Evolutionary conservation across 2,329 filamentous ascomycete genomes (phyloP).

Genomic region (Tolypocladium sp.): DNA sequence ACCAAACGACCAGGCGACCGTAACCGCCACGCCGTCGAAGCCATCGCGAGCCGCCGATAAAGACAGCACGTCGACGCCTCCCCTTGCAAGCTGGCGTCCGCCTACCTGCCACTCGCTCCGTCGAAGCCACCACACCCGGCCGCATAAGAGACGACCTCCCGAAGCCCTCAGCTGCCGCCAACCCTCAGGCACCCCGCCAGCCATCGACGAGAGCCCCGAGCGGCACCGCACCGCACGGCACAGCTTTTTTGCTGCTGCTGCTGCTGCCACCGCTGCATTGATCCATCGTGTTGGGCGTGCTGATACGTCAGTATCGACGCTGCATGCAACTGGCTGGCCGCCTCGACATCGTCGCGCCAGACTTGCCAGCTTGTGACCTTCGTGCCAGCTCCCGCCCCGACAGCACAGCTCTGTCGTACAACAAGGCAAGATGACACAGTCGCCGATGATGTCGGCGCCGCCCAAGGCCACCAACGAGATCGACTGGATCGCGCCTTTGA

Average conservation of each 20-base stretch:
- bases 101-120: background rate
- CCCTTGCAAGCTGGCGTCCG: background rate
- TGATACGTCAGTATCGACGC: background rate
- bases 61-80: background rate
- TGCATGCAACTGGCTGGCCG: slow-evolving; percentile 5
- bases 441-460: slow-evolving; percentile 91
- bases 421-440: slow-evolving; percentile 57
- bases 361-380: background rate
- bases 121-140: slow-evolving; percentile 9
- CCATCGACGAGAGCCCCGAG: background rate
- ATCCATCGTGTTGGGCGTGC: background rate
- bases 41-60: background rate
- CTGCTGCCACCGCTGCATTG: background rate
- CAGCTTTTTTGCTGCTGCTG: slow-evolving; percentile 1
- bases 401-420: slow-evolving; percentile 1
- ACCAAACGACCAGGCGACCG: background rate
- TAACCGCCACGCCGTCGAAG: background rate
- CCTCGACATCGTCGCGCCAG: background rate
- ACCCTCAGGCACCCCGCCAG: background rate
- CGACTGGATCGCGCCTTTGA: slow-evolving; percentile 90
- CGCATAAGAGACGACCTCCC: slow-evolving; percentile 21
- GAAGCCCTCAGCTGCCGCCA: background rate
- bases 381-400: background rate
- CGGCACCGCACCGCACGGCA: background rate
- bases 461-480: slow-evolving; percentile 95